phyloP scores from a whole-genome alignment of 2,329 filamentous ascomycete genomes.

The Pseudogymnoascus sp. region DNA sequence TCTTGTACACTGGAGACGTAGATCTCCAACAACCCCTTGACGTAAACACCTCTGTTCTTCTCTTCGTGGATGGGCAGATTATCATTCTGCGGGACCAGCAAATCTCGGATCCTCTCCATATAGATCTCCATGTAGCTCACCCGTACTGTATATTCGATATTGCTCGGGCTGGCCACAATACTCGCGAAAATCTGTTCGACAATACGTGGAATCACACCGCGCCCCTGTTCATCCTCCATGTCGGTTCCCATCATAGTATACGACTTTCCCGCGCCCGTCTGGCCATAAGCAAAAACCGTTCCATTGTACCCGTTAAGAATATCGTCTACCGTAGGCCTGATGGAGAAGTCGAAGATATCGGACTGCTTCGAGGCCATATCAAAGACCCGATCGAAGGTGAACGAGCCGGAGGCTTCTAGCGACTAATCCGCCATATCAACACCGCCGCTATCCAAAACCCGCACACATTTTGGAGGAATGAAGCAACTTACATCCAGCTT shows the following conservation, averaged over 20 bases:
- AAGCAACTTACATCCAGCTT: conserved; percentile 61
- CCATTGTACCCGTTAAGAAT: conserved; percentile 99
- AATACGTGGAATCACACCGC: conserved; percentile 94
- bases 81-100: conserved; percentile 86
- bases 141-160: conserved; percentile 96
- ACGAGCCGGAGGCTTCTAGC: conserved; percentile 70
- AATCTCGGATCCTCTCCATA: conserved; percentile 95
- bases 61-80: conserved; percentile 97
- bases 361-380: conserved; percentile 83
- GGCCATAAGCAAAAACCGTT: conserved; percentile 96
- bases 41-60: conserved; percentile 91
- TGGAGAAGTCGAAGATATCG: conserved; percentile 98
- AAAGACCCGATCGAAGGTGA: conserved; percentile 97
- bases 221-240: conserved; percentile 79
- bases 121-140: conserved; percentile 99
- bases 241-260: conserved; percentile 98
- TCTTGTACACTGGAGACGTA: conserved; percentile 94
- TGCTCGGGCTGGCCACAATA: conserved; percentile 82
- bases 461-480: neutral
- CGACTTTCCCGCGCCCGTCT: conserved; percentile 96
- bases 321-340: conserved; percentile 90
- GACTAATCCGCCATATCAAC: conserved; percentile 44
- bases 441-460: neutral
- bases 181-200: conserved; percentile 96
- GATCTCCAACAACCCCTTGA: conserved; percentile 88